Evolutionary conservation across 805 yeast species (phyloP).

Genomic region (Blastobotrys robertii): DNA sequence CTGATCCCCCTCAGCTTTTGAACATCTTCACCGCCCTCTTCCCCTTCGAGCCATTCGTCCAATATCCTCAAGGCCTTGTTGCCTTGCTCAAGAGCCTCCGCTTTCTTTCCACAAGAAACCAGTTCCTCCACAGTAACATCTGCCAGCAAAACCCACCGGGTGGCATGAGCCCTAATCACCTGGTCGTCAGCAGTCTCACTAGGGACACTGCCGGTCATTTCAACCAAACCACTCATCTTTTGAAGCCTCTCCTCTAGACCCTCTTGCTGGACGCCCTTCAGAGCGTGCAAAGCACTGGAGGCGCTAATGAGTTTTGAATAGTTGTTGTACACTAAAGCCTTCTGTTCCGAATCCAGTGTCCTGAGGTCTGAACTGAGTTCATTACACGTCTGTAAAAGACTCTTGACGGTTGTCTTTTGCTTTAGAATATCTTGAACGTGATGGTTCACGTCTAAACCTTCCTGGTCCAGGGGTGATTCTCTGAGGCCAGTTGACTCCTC

Average conservation of each 20-base stretch:
- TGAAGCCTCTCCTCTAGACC: background rate
- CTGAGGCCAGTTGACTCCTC: slow-evolving; percentile 1
- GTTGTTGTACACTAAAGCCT: slow-evolving; percentile 31
- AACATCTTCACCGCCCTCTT: background rate
- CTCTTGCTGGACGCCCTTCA: slow-evolving; percentile 8
- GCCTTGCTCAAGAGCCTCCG: background rate
- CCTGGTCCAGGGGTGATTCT: background rate
- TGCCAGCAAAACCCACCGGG: slow-evolving; percentile 2
- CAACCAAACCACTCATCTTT: background rate
- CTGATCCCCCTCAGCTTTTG: slow-evolving; percentile 1
- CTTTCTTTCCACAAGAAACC: background rate
- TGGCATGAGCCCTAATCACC: background rate
- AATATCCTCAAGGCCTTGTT: slow-evolving; percentile 1
- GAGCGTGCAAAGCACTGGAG: slow-evolving; percentile 24
- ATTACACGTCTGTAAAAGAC: background rate
- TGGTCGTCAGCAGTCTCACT: background rate
- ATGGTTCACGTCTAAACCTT: slow-evolving; percentile 5
- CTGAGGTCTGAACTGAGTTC: slow-evolving; percentile 22
- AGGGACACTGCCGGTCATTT: background rate
- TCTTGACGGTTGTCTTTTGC: slow-evolving; percentile 10
- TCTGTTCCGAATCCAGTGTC: slow-evolving; percentile 28
- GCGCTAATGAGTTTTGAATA: slow-evolving; percentile 29
- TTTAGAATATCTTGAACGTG: slow-evolving; percentile 19
- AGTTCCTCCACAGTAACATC: background rate
- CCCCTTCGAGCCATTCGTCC: slow-evolving; percentile 1